These are phyloP conservation scores for Passalora sequoiae DNA, from an alignment of 2,329 filamentous ascomycete species.

Conservation along the genomic window DNA sequence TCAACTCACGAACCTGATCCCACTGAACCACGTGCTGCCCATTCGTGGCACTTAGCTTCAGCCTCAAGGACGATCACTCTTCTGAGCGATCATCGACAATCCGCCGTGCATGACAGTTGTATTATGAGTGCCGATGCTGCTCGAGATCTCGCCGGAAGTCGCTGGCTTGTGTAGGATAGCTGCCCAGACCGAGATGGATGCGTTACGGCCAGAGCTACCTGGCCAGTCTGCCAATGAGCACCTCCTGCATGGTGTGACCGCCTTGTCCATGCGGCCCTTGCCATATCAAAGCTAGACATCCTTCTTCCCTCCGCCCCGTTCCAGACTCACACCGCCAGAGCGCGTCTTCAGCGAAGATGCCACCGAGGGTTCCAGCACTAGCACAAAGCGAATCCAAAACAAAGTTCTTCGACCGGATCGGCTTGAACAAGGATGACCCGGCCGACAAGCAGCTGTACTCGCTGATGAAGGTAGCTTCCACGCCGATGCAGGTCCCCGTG, in stretches of 20 bases:
- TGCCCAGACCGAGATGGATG: neutral
- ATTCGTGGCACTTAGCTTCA: neutral
- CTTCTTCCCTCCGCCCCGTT: neutral
- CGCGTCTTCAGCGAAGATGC: conserved; percentile 16
- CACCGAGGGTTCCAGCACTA: conserved; percentile 28
- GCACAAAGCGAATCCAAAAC: conserved; percentile 43
- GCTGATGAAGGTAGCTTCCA: conserved; percentile 39
- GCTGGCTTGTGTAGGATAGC: neutral
- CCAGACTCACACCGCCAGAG: neutral
- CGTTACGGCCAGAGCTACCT: conserved; percentile 1
- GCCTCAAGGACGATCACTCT: neutral
- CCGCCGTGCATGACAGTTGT: neutral
- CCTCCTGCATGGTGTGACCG: neutral
- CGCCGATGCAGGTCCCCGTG: neutral
- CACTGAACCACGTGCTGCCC: conserved; percentile 1
- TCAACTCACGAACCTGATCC: neutral
- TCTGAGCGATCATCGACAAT: conserved; percentile 1
- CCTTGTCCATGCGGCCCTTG: neutral
- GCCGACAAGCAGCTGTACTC: conserved; percentile 36
- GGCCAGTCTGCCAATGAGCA: neutral
- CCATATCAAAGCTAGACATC: neutral
- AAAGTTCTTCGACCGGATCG: conserved; percentile 40
- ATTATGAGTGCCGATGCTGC: conserved; percentile 3
- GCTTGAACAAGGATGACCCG: conserved; percentile 35
- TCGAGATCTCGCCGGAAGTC: neutral